Conservation (phyloP, 352 stramenopile species). For the Globisporangium radiosum region DNA sequence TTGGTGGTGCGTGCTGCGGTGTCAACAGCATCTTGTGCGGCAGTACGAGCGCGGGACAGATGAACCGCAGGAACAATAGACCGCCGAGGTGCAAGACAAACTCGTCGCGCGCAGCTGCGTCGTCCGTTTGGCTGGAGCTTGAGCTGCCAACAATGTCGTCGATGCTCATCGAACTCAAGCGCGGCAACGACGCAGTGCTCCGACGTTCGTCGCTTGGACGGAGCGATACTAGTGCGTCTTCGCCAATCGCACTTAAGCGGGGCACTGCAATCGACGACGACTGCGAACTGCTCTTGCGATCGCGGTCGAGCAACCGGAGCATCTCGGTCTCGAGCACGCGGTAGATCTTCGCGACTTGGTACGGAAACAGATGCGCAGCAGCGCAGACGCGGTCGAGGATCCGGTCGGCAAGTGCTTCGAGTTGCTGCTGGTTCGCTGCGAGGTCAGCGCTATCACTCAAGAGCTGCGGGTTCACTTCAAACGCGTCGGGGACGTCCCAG, state of each 20-base stretch:
- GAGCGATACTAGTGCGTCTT: conserved; percentile 17
- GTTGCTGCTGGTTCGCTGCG: conserved; percentile 37
- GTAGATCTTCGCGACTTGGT: conserved; percentile 77
- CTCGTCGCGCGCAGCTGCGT: conserved; percentile 43
- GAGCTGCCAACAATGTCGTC: not conserved
- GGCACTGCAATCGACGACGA: conserved; percentile 24
- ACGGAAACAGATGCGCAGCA: conserved; percentile 49
- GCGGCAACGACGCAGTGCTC: too few species aligned
- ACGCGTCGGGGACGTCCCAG: conserved; percentile 35
- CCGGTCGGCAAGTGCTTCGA: conserved; percentile 45
- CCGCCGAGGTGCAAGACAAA: conserved; percentile 74
- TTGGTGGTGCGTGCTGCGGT: conserved; percentile 27
- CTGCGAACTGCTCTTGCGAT: conserved; percentile 22
- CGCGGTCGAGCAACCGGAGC: conserved; percentile 57
- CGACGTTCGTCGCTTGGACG: too few species aligned
- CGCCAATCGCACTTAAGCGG: conserved; percentile 45
- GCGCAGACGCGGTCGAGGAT: conserved; percentile 45
- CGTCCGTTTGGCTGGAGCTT: not conserved
- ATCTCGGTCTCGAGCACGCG: conserved; percentile 66
- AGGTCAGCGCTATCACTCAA: conserved; percentile 36
- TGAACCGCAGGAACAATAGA: conserved; percentile 70
- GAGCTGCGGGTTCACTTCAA: conserved; percentile 60
- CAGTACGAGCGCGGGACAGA: conserved; percentile 70
- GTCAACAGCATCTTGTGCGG: conserved; percentile 70
- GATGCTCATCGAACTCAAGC: too few species aligned